A percentile compares a stretch with the other conserved stretches of the same genome.
phyloP scores from a whole-genome alignment of 202 grass and related monocot genomes.

The Schoenoplectus triqueter region DNA sequence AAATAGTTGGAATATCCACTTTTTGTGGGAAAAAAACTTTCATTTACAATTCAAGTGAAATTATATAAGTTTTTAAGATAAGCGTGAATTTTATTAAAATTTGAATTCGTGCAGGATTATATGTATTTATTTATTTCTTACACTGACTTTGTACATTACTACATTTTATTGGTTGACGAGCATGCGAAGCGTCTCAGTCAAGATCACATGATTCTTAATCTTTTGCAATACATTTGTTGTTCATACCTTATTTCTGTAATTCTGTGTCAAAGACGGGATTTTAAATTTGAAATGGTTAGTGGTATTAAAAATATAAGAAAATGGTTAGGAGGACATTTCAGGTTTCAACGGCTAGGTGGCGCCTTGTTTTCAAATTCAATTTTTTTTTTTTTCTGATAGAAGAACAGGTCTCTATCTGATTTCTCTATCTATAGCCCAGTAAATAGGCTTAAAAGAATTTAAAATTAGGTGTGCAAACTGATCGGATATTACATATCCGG shows the following conservation, averaged over 20 bases:
- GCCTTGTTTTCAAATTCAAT: constrained; percentile 19
- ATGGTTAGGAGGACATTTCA: constrained; percentile 31
- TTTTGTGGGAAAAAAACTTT: no score
- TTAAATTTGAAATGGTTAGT: constrained; percentile 32
- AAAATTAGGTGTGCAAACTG: no score
- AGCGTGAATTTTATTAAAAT: neutral
- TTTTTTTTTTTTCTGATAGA: neutral
- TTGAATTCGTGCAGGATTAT: no score
- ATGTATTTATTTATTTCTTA: no score
- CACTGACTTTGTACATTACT: neutral
- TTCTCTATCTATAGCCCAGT: neutral
- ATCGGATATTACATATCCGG: no score
- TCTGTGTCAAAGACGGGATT: neutral
- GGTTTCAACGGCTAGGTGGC: constrained; percentile 24
- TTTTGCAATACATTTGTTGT: constrained; percentile 24
- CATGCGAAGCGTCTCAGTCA: neutral
- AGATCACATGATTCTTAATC: constrained; percentile 27
- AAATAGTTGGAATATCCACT: no score
- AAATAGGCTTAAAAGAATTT: neutral
- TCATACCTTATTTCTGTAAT: constrained; percentile 27
- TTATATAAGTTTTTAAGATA: no score
- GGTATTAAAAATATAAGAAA: neutral
- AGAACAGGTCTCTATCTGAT: neutral
- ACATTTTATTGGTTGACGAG: neutral
- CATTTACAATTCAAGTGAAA: no score